Evolutionary conservation across 2,329 filamentous ascomycete species (phyloP), one percentile per base, ranked within the genome.

Genomic region (Trichoderma afroharzianum): DNA sequence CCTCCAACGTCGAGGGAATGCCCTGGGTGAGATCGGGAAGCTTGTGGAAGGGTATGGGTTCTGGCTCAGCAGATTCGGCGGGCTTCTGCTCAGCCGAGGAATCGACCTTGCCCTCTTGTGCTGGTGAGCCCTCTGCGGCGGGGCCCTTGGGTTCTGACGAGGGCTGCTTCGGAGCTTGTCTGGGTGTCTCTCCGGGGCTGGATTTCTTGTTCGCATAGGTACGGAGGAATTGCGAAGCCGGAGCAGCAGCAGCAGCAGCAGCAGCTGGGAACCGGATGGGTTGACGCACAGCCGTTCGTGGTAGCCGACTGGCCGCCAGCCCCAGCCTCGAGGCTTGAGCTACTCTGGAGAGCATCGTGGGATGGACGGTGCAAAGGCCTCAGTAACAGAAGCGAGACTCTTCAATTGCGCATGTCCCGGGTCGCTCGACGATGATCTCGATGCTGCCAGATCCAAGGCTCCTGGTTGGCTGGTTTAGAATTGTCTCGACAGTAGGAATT

Each of bases 11-110:
- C 2, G 95, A 97, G 0, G 95, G 95, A 74, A 98, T 97, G 74
- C 95, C 95, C 78, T 95, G 91, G n/a, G 94, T 96, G 58, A 98
- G 86, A 79, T 98, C 95, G 68, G 95, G 95, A 14, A 98, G 88
- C 68, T 93, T 91, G 77, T 91, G 87, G 67, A 88, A 85, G 28
- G 89, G 85, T 75, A 87, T 83, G 72, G 83, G 76, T 66, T 83
- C 81, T 64, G 78, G 76, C 66, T 84, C 81, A 39, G 75, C 72
- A n/a, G 75, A 57, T 39, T 80, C 77, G 47, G 77, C 53, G 7
- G 76, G 67, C 14, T 72, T 73, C n/a, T 79, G 72, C 36, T 76
- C 73, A 30, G 74, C 73, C 63, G 77, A 33, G 36, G 36, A 18
- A 18, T 18, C 36, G 61, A 76, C 71, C 43, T 18, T 15, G 61